Conservation (phyloP, 2,329 filamentous ascomycete genomes). For the Verticillium dahliae region DNA sequence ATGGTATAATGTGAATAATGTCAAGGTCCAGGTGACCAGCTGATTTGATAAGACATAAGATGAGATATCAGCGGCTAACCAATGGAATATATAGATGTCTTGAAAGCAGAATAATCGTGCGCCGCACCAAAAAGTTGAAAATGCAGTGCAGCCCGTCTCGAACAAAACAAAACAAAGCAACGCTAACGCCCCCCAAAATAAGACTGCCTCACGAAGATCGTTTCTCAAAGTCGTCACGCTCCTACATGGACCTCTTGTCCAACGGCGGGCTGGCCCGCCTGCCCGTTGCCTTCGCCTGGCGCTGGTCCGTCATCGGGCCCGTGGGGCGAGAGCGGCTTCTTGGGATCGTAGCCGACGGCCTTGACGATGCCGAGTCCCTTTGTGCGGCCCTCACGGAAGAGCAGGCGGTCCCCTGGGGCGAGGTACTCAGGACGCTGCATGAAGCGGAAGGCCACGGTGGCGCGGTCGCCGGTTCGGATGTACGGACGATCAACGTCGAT, state of each 20-base stretch:
- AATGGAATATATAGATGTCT: neutral
- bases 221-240: neutral
- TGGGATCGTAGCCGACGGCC: constrained; percentile 75
- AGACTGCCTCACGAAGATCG: neutral
- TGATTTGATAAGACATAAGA: too few species aligned
- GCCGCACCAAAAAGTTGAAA: too few species aligned
- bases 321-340: constrained; percentile 29
- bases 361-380: constrained; percentile 96
- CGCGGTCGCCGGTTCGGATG: constrained; percentile 91
- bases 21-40: too few species aligned
- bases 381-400: constrained; percentile 91
- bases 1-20: constrained; percentile 13
- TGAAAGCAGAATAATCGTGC: too few species aligned
- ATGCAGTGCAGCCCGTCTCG: neutral
- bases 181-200: neutral
- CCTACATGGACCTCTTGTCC: constrained; percentile 7
- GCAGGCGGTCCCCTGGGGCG: constrained; percentile 75
- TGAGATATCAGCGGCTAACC: too few species aligned
- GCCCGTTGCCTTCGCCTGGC: constrained; percentile 2
- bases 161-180: neutral
- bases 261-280: neutral
- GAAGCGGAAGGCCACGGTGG: constrained; percentile 88
- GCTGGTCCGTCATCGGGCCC: neutral
- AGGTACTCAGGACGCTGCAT: constrained; percentile 92
- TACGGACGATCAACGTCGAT: constrained; percentile 96